Evolutionary conservation across 108 stramenopile genomes (phyloP), one percentile per base, ranked within the genome.

Genomic region (Cylindrotheca closterium): DNA sequence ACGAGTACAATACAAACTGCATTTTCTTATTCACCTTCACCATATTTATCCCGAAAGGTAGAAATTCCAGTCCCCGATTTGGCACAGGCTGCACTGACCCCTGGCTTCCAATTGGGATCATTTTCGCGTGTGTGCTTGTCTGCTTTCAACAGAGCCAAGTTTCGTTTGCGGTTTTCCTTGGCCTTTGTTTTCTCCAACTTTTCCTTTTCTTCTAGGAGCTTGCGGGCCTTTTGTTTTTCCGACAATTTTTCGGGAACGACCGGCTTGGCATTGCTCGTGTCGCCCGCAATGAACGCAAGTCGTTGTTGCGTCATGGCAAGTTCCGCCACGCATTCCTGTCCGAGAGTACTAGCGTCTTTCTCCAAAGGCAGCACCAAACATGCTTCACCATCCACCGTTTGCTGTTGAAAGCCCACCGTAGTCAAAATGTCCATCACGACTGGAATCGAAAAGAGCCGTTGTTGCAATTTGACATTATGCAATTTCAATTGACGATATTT

Each of bases 201-300:
- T 10, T 67, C 46, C 49, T 86, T 86, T 63, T 84, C 58, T 67
- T 89, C 88, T 60, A 73, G 25, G 8, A 84, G 31, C 28, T 68
- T 22, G 21, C 83, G 75, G 30, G 88, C 85, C 74, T 84, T 89
- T 80, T 86, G 83, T 61, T 89, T 86, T 68, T 84, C 85, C 18
- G 81, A 80, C 34, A 88, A 55, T 58, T 67, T 77, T 57, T 67
- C 68, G 26, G n/a, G 15, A 18, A 30, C 37, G 18, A 47, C 19
- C 28, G 51, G 37, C 34, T 47, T 50, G 42, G 31, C 30, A 19
- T 42, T 51, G 25, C 45, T 56, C 7, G 73, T 32, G n/a, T 42
- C 3, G 15, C 2, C 0, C 5, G 60, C 25, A 24, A 37, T 37
- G 3, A 58, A 45, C 23, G 58, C 31, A 8, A 60, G 65, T 24